These are phyloP conservation scores for Eimeria zaria DNA, from an alignment of 169 alveolate genomes.

Conservation along the genomic window DNA sequence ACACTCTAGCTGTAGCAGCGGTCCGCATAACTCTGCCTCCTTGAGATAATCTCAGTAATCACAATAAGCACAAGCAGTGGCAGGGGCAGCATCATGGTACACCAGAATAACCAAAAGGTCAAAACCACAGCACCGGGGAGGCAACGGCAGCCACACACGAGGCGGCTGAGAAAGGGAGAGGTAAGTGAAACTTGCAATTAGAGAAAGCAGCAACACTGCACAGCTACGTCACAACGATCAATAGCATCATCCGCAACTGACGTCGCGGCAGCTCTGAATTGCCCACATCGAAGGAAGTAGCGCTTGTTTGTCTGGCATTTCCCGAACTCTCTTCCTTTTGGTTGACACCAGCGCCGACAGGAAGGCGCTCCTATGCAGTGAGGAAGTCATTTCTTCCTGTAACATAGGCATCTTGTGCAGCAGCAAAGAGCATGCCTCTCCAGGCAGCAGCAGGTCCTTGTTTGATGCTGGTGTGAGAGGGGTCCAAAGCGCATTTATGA, in stretches of 20 bases:
- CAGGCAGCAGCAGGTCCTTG: not conserved
- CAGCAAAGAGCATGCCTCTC: conserved; percentile 42
- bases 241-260: not conserved
- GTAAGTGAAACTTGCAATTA: not conserved
- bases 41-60: not conserved
- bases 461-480: not conserved
- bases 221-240: not conserved
- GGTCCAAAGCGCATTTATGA: conserved; percentile 34
- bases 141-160: not conserved
- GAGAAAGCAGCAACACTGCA: not conserved
- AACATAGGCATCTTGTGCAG: conserved; percentile 28
- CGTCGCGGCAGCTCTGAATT: not conserved
- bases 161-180: not conserved
- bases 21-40: not conserved
- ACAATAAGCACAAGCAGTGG: not conserved
- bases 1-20: not conserved
- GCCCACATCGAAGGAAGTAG: conserved; percentile 59
- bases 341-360: conserved; percentile 49
- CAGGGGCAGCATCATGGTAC: not conserved
- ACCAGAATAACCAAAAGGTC: not conserved
- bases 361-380: conserved; percentile 51
- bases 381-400: conserved; percentile 68
- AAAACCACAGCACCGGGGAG: not conserved
- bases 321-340: conserved; percentile 30
- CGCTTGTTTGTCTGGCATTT: conserved; percentile 57